Evolutionary conservation across 2,329 filamentous ascomycete genomes (phyloP), one percentile per base, ranked within the genome.

Genomic region (Graphilbum sp.): DNA sequence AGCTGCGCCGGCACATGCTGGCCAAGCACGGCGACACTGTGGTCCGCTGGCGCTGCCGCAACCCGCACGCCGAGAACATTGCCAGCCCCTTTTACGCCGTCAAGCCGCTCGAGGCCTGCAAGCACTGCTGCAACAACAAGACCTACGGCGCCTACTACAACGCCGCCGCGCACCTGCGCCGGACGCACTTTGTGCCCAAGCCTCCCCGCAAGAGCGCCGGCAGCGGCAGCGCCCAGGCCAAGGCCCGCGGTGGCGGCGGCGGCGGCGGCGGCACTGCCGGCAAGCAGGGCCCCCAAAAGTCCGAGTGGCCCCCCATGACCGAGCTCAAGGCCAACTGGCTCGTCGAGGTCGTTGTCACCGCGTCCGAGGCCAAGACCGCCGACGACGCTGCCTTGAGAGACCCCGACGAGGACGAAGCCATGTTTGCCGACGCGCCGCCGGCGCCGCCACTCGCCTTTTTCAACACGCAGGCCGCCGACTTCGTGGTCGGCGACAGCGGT

Each of bases 121-220:
- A 93, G 57, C 72, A 81, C 35, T 96, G 88, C 56, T 69, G 67
- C 35, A 68, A 69, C 33, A 61, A 69, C 39, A 95, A 94, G 63
- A 69, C 72, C 41, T 96, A 96, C 49, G 81, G 81, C 4, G 83
- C 82, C 15, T 90, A 95, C 60, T 95, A 96, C 60, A 96, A 96
- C 50, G 88, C 87, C 1, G 86, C 86, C 0, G 88, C 86, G 0
- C 88, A 96, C 54, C 68, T 96, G 9, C 72, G 87, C 32, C 76
- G 88, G 36, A 79, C 80, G 0, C 88, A 96, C 54, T 96, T 95
- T 65, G 82, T 80, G 52, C 78, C 64, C 37, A 72, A 71, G 56
- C 52, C 60, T 42, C 21, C 52, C 44, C 43, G 60, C 53, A 45
- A 47, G 47, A 24, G 21, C 21, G 11, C 6, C 21, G 21, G 21